Percentiles rank a stretch among this genome's conserved stretches.
These are phyloP conservation scores for Lipomyces orientalis DNA, from an alignment of 805 yeast species.

Conservation along the genomic window DNA sequence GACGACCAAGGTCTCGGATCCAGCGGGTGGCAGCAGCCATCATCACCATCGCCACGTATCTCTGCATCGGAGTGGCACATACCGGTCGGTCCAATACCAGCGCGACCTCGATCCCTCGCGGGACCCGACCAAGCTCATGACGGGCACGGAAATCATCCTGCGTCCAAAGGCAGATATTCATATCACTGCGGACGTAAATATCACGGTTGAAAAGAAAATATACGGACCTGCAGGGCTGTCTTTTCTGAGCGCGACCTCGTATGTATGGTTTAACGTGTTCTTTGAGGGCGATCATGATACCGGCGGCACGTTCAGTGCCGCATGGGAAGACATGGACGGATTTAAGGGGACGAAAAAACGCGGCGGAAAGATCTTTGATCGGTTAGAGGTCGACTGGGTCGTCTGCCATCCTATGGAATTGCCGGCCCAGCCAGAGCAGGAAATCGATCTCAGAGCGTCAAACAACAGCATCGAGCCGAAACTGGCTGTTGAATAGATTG, in stretches of 20 bases:
- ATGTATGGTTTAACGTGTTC: constrained; percentile 53
- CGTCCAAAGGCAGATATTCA: constrained; percentile 32
- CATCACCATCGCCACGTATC: not conserved
- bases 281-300: constrained; percentile 49
- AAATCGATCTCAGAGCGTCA: constrained; percentile 1
- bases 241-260: constrained; percentile 41
- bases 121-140: not conserved
- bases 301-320: constrained; percentile 37
- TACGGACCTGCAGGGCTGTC: constrained; percentile 35
- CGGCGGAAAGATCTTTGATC: constrained; percentile 62
- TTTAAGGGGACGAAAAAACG: constrained; percentile 62
- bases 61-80: constrained; percentile 21
- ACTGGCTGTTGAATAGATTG: not conserved
- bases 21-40: constrained; percentile 14
- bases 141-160: constrained; percentile 24
- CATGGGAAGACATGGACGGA: constrained; percentile 70
- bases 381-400: constrained; percentile 52
- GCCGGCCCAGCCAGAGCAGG: not conserved
- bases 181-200: constrained; percentile 37
- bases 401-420: not conserved
- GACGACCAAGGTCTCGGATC: not conserved
- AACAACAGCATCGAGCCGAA: not conserved
- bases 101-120: not conserved
- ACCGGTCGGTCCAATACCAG: constrained; percentile 6
- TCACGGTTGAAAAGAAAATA: constrained; percentile 33